Evolutionary conservation across 2,329 filamentous ascomycete species (phyloP), one percentile per base, ranked within the genome.

Genomic region (Colletotrichum orbiculare): DNA sequence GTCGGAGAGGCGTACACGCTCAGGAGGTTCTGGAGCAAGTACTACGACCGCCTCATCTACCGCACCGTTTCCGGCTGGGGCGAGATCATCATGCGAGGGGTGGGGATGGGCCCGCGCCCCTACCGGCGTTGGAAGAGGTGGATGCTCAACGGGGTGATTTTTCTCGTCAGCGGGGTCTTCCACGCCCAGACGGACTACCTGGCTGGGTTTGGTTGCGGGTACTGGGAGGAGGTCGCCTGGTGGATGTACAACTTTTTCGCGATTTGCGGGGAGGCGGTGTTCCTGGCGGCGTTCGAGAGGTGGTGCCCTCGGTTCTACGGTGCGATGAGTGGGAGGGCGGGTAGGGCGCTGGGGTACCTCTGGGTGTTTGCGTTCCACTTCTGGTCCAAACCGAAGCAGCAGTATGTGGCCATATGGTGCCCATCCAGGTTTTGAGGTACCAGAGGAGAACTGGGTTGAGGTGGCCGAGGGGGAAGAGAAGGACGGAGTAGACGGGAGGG

Each of bases 21-120:
- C 15, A 56, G 67, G 12, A 64, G 68, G 2, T 66, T 66, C 35
- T 70, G 68, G 69, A 59, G 67, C 67, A 64, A 67, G 43, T 70
- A 60, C 43, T 70, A 53, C 41, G 67, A 71, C 33, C 60, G 63
- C 5, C 56, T 70, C 38, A 60, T 67, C n/a, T 68, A 68, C 54
- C 67, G 67, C 1, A 56, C 60, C 3, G 35, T 64, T 11, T 45
- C 15, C 4, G 65, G 60, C 9, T 43, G 47, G 13, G 60, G 54
- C 9, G 61, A 65, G 54, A 54, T 67, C 15, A 12, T 61, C 17
- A 43, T 64, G 45, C 37, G 54, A 8, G 10, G 3, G 17, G 8
- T 48, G 9, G 52, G 60, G 2, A 9, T 67, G 2, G 63, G 57
- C 11, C 38, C 11, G 12, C 49, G 50, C 2, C 61, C 61, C 2